Evolutionary conservation across 176 grass and related monocot species (phyloP).

Genomic region (Aechmea fasciata): DNA sequence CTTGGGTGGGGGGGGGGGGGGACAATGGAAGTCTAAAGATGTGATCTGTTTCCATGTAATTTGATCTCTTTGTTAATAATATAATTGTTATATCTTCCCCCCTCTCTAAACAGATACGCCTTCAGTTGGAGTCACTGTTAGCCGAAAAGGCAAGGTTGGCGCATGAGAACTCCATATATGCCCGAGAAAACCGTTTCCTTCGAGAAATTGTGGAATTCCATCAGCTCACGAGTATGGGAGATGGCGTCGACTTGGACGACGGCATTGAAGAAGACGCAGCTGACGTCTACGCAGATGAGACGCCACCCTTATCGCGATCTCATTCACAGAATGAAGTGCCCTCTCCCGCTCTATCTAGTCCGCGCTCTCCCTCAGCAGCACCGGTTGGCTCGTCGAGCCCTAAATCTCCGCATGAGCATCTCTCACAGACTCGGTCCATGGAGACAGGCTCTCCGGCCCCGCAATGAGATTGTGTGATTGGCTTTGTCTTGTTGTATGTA

Average conservation of each 20-base stretch:
- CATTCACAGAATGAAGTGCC: constrained; percentile 27
- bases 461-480: not conserved
- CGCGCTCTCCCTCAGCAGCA: constrained; percentile 11
- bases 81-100: not conserved
- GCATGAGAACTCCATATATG: constrained; percentile 49
- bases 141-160: constrained; percentile 54
- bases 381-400: not conserved
- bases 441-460: not conserved
- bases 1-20: not conserved
- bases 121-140: constrained; percentile 52
- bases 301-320: constrained; percentile 18
- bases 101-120: constrained; percentile 33
- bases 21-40: not conserved
- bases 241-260: constrained; percentile 24
- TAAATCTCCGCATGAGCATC: not conserved
- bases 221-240: constrained; percentile 27
- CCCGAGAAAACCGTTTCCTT: constrained; percentile 50
- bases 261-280: constrained; percentile 22
- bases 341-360: constrained; percentile 16
- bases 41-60: not conserved
- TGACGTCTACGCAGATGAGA: constrained; percentile 4
- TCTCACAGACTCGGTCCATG: not conserved
- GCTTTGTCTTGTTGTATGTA: constrained; percentile 1
- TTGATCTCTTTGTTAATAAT: not conserved
- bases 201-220: constrained; percentile 61